Conservation (phyloP, 768 basidiomycete genomes). For the Tylopilus balloui region DNA sequence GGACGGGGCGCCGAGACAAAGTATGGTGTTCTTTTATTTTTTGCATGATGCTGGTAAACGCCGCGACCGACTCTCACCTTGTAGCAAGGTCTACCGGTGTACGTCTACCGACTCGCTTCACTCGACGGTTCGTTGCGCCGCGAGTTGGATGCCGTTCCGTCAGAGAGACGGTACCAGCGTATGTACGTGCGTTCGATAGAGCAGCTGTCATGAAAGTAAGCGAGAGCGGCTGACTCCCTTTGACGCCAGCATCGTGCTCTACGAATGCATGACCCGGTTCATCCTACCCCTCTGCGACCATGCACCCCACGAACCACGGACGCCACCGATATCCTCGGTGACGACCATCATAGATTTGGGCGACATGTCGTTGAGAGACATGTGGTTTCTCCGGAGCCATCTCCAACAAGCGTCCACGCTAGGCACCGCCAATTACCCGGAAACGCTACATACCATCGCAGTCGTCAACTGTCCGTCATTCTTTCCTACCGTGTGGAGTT, state of each 20-base stretch:
- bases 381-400: conserved; percentile 69
- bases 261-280: conserved; percentile 65
- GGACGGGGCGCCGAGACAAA: conserved; percentile 78
- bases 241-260: conserved; percentile 51
- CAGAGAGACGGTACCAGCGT: conserved; percentile 58
- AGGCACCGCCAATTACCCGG: conserved; percentile 79
- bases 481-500: conserved; percentile 80
- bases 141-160: conserved; percentile 52
- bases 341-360: conserved; percentile 73
- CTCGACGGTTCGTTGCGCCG: conserved; percentile 49
- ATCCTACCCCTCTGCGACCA: conserved; percentile 58
- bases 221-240: neutral
- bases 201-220: neutral
- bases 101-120: conserved; percentile 71
- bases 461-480: conserved; percentile 79
- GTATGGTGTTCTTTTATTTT: conserved; percentile 31
- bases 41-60: neutral
- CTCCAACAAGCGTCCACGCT: conserved; percentile 72
- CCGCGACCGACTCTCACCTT: neutral
- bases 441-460: conserved; percentile 62
- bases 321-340: conserved; percentile 57
- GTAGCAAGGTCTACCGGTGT: conserved; percentile 66
- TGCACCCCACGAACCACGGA: conserved; percentile 49
- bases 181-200: conserved; percentile 48
- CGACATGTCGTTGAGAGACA: conserved; percentile 51